A percentile compares a stretch with the other conserved stretches of the same genome.
phyloP scores from a whole-genome alignment of 2,329 filamentous ascomycete genomes.

The Fusarium odoratissimum region DNA sequence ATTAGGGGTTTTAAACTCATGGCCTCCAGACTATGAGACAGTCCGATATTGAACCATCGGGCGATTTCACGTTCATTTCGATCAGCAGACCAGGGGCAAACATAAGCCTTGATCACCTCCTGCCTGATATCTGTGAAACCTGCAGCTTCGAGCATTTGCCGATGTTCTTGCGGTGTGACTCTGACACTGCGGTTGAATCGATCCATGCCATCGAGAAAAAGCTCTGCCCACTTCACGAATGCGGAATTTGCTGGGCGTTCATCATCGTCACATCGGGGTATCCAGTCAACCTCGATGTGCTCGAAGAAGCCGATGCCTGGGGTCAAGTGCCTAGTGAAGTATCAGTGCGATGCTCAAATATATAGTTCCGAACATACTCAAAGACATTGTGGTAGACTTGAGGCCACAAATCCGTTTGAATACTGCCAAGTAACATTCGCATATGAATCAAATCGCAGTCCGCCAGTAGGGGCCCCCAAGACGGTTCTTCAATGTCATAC shows the following conservation, averaged over 20 bases:
- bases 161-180: conserved; percentile 62
- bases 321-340: conserved; percentile 72
- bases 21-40: conserved; percentile 78
- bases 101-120: conserved; percentile 73
- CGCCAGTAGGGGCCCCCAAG: conserved; percentile 63
- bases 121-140: conserved; percentile 87
- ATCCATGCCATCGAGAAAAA: conserved; percentile 75
- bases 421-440: conserved; percentile 81
- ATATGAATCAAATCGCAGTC: conserved; percentile 87
- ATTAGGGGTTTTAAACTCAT: conserved; percentile 80
- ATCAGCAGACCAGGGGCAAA: conserved; percentile 79
- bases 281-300: conserved; percentile 89
- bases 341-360: conserved; percentile 21
- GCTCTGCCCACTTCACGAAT: conserved; percentile 76
- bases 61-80: conserved; percentile 75
- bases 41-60: conserved; percentile 84
- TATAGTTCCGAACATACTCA: conserved; percentile 59
- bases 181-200: conserved; percentile 74
- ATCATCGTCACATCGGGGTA: conserved; percentile 76
- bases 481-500: conserved; percentile 79
- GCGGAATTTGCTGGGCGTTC: conserved; percentile 67
- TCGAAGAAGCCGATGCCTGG: conserved; percentile 83
- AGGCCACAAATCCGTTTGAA: conserved; percentile 75
- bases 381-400: conserved; percentile 78
- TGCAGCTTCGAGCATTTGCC: conserved; percentile 69